phyloP scores from a whole-genome alignment of 2,329 filamentous ascomycete genomes.

The Hymenoscyphus linearis region DNA sequence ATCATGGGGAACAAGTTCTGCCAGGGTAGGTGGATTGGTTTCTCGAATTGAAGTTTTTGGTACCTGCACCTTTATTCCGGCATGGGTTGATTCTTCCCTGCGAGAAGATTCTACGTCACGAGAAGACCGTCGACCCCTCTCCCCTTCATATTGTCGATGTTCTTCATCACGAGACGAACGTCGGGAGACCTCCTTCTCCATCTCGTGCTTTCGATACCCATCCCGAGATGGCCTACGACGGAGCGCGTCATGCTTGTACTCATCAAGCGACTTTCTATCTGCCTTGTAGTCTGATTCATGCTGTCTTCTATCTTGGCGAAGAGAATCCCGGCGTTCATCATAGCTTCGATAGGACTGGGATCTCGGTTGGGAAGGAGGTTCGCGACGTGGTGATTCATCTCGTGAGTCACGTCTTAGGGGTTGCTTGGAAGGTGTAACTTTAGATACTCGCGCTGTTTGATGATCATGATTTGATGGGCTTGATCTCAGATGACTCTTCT shows the following conservation, averaged over 20 bases:
- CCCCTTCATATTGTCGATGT: slow-evolving; percentile 9
- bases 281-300: slow-evolving; percentile 12
- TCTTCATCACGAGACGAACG: slow-evolving; percentile 20
- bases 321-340: slow-evolving; percentile 21
- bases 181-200: background rate
- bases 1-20: slow-evolving; percentile 25
- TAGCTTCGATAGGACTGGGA: slow-evolving; percentile 13
- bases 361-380: slow-evolving; percentile 14
- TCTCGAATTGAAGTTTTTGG: slow-evolving; percentile 11
- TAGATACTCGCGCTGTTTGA: background rate
- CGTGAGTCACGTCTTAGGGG: slow-evolving; percentile 2
- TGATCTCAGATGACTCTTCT: slow-evolving; percentile 13
- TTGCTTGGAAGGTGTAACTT: slow-evolving; percentile 7
- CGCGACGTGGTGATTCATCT: slow-evolving; percentile 20
- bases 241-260: slow-evolving; percentile 14
- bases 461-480: slow-evolving; percentile 16
- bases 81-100: background rate
- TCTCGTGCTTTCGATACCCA: slow-evolving; percentile 5
- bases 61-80: slow-evolving; percentile 17
- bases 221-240: slow-evolving; percentile 11
- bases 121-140: slow-evolving; percentile 11
- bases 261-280: slow-evolving; percentile 18
- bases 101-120: slow-evolving; percentile 11
- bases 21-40: slow-evolving; percentile 18
- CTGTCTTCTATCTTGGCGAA: slow-evolving; percentile 15